These are phyloP conservation scores for Aegilops umbellulata DNA, from an alignment of 176 grass and related monocot genomes.

Conservation along the genomic window DNA sequence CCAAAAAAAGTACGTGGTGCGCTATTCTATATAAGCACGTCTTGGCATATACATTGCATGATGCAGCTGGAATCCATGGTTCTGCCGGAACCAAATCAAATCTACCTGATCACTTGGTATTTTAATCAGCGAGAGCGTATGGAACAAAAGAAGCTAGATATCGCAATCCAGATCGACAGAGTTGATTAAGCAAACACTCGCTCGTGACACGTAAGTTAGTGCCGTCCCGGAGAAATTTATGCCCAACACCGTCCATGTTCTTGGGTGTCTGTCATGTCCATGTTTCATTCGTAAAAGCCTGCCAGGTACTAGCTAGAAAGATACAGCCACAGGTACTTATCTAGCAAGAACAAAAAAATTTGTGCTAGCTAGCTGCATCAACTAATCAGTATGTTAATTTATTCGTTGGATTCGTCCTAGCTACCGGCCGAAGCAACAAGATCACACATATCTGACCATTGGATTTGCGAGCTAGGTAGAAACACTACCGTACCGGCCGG, in stretches of 20 bases:
- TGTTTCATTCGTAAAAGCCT: background rate
- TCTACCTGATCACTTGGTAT: background rate
- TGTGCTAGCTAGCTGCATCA: background rate
- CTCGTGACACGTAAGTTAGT: background rate
- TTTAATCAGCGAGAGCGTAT: background rate
- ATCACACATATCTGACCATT: background rate
- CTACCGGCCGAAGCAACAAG: background rate
- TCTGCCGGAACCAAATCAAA: conserved; percentile 34
- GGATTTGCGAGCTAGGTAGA: background rate
- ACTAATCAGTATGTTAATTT: background rate
- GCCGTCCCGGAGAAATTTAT: background rate
- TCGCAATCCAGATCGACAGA: background rate
- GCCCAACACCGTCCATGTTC: background rate
- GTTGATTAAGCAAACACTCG: background rate
- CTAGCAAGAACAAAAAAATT: background rate
- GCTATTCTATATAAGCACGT: conserved; percentile 27
- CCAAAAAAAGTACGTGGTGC: background rate
- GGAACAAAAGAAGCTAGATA: background rate
- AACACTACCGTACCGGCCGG: background rate
- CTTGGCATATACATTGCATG: background rate
- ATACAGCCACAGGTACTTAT: background rate
- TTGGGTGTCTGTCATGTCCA: background rate
- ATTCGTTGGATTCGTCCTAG: background rate
- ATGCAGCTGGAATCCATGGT: background rate
- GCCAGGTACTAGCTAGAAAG: background rate